A percentile compares a stretch with the other conserved stretches of the same genome.
Conservation (phyloP, 169 alveolate species). For the Plasmodium relictum region DNA sequence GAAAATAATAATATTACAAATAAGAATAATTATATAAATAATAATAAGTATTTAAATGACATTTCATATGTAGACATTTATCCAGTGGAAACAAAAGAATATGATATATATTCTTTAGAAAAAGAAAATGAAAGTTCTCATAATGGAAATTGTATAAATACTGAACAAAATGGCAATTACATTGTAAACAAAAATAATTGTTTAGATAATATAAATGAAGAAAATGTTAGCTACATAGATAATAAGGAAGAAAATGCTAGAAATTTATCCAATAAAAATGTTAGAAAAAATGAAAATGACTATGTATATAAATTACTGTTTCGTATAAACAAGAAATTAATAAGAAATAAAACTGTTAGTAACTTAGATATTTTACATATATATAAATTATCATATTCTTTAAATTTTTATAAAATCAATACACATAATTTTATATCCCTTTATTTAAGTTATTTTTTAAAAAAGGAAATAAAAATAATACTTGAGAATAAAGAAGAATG, state of each 20-base stretch:
- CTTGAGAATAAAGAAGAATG: conserved; percentile 7
- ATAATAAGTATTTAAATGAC: not conserved
- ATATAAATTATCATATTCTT: conserved; percentile 53
- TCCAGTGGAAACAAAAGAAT: conserved; percentile 2
- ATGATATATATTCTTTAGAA: not conserved
- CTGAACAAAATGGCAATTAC: no score
- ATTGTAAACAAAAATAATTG: no score
- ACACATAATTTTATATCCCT: conserved; percentile 22
- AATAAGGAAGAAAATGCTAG: not conserved
- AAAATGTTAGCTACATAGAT: not conserved
- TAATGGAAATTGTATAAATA: no score
- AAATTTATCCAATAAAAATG: not conserved
- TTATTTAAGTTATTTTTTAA: conserved; percentile 48
- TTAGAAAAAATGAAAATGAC: conserved; percentile 13
- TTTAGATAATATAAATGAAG: not conserved
- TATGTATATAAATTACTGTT: conserved; percentile 41
- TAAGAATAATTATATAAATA: not conserved
- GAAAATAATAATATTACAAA: not conserved
- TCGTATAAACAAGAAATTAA: not conserved
- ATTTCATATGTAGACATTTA: conserved; percentile 19
- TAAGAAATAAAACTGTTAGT: not conserved
- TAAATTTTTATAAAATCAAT: conserved; percentile 25
- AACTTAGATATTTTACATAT: conserved; percentile 18
- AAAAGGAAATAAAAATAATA: conserved; percentile 38
- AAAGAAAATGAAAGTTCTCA: not conserved